Conservation (phyloP, 1,139 yeast genomes). For the Insectozyma bohioensis region DNA sequence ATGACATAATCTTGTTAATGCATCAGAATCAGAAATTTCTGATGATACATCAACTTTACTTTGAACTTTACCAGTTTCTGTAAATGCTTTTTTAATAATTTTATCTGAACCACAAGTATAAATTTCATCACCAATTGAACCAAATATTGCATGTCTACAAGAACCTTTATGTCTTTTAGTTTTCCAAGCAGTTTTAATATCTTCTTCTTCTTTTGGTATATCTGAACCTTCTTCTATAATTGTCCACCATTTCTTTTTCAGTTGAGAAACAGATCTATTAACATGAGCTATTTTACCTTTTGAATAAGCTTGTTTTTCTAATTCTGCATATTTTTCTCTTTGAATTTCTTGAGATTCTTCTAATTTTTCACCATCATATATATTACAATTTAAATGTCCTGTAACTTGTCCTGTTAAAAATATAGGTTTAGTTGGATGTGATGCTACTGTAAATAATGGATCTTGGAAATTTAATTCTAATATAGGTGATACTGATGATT, state of each 20-base stretch:
- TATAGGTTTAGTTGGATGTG: conserved; percentile 73
- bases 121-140: conserved; percentile 50
- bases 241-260: conserved; percentile 51
- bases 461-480: conserved; percentile 51
- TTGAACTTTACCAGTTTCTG: conserved; percentile 75
- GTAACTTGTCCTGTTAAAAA: conserved; percentile 74
- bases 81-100: conserved; percentile 70
- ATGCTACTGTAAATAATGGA: conserved; percentile 75
- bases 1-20: conserved; percentile 61
- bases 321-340: conserved; percentile 21
- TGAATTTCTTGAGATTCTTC: conserved; percentile 28
- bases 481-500: conserved; percentile 49
- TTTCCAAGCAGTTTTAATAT: conserved; percentile 58
- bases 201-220: conserved; percentile 26
- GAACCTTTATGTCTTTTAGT: conserved; percentile 91
- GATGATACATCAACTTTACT: conserved; percentile 43
- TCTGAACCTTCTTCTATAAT: conserved; percentile 37
- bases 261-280: conserved; percentile 36
- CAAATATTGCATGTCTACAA: conserved; percentile 68
- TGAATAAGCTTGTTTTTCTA: conserved; percentile 27
- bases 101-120: conserved; percentile 81
- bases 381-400: conserved; percentile 65
- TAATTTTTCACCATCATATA: conserved; percentile 51
- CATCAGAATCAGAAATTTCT: conserved; percentile 31
- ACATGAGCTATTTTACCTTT: conserved; percentile 28